These are phyloP conservation scores for Leishmania amazonensis DNA, from an alignment of 208 protist genomes.

Conservation along the genomic window DNA sequence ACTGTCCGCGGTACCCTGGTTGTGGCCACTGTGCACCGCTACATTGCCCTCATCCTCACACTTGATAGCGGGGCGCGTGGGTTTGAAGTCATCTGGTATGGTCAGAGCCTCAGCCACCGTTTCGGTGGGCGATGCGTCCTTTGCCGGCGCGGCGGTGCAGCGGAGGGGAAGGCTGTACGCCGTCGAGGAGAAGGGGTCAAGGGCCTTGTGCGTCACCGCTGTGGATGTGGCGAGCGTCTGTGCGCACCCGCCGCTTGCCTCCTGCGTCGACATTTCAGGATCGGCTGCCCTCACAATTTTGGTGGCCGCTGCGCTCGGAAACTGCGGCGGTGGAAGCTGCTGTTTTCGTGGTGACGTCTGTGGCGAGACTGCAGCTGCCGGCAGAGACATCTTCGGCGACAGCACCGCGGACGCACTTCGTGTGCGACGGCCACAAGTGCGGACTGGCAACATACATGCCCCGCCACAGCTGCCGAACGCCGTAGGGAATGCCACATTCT, in stretches of 20 bases:
- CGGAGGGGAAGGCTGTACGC: slow-evolving; percentile 3
- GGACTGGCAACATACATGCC: slow-evolving; percentile 18
- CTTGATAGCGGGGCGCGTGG: neutral
- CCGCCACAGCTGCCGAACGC: slow-evolving; percentile 46
- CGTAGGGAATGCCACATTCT: slow-evolving; percentile 69
- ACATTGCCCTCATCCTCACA: slow-evolving; percentile 6
- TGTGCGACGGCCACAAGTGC: slow-evolving; percentile 2
- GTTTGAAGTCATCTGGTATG: slow-evolving; percentile 9
- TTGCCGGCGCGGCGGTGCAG: neutral
- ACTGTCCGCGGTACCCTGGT: neutral
- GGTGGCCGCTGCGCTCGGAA: neutral
- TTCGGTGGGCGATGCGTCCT: neutral
- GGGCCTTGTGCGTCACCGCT: neutral
- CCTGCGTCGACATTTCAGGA: neutral
- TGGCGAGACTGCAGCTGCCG: neutral
- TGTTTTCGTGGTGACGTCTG: neutral
- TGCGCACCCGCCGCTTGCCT: neutral
- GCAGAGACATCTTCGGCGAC: neutral
- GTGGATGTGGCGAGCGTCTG: neutral
- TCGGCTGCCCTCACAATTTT: neutral
- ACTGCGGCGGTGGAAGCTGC: neutral
- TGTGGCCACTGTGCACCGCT: neutral
- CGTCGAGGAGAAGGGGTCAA: neutral
- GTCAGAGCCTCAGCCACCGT: neutral
- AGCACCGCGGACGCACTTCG: neutral